Evolutionary conservation across 129 eudicot genomes (phyloP).

Genomic region (Apium graveolens): DNA sequence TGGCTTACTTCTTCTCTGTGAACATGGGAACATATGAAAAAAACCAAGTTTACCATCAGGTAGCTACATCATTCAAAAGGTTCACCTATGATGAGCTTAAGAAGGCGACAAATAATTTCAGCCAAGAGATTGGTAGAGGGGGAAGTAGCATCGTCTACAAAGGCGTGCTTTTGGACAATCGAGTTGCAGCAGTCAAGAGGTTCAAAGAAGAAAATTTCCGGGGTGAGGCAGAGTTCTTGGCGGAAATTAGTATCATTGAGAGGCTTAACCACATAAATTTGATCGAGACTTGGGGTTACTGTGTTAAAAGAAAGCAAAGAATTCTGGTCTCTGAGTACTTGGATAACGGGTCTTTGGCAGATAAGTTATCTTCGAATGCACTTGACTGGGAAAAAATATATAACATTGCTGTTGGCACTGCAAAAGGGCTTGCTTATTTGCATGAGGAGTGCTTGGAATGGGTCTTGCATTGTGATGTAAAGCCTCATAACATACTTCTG

Average conservation of each 20-base stretch:
- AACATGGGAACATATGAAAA: neutral
- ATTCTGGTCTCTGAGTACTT: conserved; percentile 22
- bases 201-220: conserved; percentile 9
- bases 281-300: conserved; percentile 29
- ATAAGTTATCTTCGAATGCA: conserved; percentile 6
- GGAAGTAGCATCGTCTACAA: conserved; percentile 21
- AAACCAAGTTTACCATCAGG: neutral
- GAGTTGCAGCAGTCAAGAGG: conserved; percentile 31
- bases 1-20: conserved; percentile 18
- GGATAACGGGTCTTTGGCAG: conserved; percentile 26
- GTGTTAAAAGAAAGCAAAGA: conserved; percentile 20
- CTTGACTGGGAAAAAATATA: conserved; percentile 34
- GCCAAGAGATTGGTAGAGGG: neutral
- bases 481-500: conserved; percentile 28
- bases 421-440: conserved; percentile 56
- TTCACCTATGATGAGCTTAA: neutral
- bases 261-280: conserved; percentile 28
- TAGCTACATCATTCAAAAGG: neutral
- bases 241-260: conserved; percentile 26
- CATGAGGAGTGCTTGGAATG: conserved; percentile 64
- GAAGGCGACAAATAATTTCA: neutral
- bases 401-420: conserved; percentile 43
- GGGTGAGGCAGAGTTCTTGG: conserved; percentile 30
- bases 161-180: conserved; percentile 20
- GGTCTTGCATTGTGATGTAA: conserved; percentile 52